Evolutionary conservation across 208 protist species (phyloP).

Genomic region (Leishmania gerbilli): DNA sequence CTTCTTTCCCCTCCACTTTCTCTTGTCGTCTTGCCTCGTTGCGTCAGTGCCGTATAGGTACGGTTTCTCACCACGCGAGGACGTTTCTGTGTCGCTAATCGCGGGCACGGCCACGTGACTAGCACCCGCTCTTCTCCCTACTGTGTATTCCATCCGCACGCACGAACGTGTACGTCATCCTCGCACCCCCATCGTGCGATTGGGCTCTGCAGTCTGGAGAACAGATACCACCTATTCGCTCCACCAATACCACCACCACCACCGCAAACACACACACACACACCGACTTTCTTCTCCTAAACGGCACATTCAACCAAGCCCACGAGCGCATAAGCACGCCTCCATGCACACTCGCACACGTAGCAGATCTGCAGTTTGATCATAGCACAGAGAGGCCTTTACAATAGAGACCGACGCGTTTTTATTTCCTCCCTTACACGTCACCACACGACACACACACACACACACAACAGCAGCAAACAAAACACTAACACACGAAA

Average conservation of each 20-base stretch:
- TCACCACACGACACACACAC: too few species aligned
- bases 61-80: background rate
- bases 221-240: background rate
- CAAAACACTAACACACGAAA: too few species aligned
- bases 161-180: too few species aligned
- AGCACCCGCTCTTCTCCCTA: background rate
- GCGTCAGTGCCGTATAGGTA: background rate
- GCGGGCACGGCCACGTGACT: background rate
- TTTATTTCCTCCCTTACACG: too few species aligned
- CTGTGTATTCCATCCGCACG: background rate
- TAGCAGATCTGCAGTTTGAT: background rate
- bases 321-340: background rate
- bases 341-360: background rate
- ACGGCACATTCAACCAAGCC: background rate
- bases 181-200: background rate
- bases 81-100: background rate
- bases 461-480: too few species aligned
- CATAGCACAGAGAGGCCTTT: too few species aligned
- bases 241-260: background rate
- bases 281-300: slow-evolving; percentile 1
- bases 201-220: background rate
- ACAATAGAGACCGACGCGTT: too few species aligned
- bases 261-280: background rate
- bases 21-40: background rate
- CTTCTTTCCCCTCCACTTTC: background rate